Evolutionary conservation across 192 early-diverging fungal species (phyloP).

Genomic region (Coemansia reversa): DNA sequence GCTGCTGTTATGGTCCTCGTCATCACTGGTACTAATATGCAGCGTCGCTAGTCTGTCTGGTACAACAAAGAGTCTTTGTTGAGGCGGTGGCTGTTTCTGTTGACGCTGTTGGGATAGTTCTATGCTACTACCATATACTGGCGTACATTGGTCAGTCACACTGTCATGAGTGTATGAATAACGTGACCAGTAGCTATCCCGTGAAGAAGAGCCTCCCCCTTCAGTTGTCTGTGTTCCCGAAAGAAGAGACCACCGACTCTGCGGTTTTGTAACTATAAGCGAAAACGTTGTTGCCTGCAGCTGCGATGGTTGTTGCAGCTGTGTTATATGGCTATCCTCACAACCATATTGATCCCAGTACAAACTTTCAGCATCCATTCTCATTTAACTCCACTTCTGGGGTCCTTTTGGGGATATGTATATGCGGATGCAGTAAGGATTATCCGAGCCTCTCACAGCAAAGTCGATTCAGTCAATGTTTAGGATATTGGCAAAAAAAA

Average conservation of each 20-base stretch:
- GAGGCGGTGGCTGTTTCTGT: slow-evolving; percentile 4
- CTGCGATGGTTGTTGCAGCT: slow-evolving; percentile 4
- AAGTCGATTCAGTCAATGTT: background rate
- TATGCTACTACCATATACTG: background rate
- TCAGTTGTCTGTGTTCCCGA: background rate
- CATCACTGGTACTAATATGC: slow-evolving; percentile 8
- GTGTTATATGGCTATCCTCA: slow-evolving; percentile 12
- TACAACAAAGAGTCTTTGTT: slow-evolving; percentile 35
- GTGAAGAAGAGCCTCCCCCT: slow-evolving; percentile 26
- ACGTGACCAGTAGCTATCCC: slow-evolving; percentile 53
- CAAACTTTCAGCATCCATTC: slow-evolving; percentile 23
- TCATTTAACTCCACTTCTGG: background rate
- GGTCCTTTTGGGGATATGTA: background rate
- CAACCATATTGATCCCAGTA: slow-evolving; percentile 51
- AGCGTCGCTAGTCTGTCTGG: slow-evolving; percentile 36
- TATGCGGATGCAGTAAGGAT: background rate
- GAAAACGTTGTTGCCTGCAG: background rate
- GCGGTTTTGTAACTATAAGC: background rate
- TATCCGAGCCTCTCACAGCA: background rate
- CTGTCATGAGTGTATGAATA: slow-evolving; percentile 17
- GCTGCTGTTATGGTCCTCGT: background rate
- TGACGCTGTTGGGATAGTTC: background rate
- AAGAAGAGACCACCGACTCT: background rate
- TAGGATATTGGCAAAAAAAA: background rate
- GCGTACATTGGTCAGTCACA: slow-evolving; percentile 16